Evolutionary conservation across 225 moss, liverwort and hornwort genomes (phyloP).

Genomic region (Pseudisothecium myosuroides): DNA sequence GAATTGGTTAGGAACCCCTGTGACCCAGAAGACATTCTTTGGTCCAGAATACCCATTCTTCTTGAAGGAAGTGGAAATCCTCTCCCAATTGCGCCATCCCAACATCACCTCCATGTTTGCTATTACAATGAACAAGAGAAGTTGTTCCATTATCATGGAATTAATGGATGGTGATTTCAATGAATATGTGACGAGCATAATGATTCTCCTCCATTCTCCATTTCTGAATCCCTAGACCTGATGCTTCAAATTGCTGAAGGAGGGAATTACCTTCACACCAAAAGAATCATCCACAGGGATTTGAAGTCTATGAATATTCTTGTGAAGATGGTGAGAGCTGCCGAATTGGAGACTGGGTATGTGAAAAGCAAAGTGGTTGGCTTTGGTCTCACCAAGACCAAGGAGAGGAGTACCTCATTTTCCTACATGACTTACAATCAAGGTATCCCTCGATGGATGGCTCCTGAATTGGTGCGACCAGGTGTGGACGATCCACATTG

Average conservation of each 20-base stretch:
- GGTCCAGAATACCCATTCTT: no score
- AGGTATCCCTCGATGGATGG: not conserved
- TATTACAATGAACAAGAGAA: no score
- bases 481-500: no score
- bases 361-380: not conserved
- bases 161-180: not conserved
- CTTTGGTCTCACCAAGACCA: not conserved
- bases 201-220: not conserved
- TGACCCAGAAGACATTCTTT: no score
- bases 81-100: no score
- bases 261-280: not conserved
- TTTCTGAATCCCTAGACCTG: not conserved
- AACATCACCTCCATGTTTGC: no score
- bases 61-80: no score
- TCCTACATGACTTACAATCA: not conserved
- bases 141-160: not conserved
- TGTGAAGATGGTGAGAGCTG: not conserved
- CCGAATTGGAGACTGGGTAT: accelerated
- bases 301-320: not conserved
- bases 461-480: no score
- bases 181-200: not conserved
- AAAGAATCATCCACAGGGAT: not conserved
- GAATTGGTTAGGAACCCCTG: no score
- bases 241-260: not conserved
- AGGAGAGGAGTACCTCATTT: not conserved